Evolutionary conservation across 164 flowering plant species (phyloP).

Genomic region (Kingdonia uniflora): DNA sequence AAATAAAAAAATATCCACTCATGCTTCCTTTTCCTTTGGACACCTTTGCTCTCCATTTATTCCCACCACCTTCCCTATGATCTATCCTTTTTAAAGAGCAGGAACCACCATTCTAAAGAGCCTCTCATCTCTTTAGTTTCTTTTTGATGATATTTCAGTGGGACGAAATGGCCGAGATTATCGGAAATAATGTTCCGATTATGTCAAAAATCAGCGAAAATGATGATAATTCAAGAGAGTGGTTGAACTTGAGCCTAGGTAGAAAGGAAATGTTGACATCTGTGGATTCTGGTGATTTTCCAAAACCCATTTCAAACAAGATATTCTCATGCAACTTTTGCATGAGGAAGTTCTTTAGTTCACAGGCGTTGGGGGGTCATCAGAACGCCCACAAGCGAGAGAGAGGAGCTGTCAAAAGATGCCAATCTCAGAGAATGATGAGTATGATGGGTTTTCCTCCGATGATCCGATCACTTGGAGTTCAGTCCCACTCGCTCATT

Average conservation of each 20-base stretch:
- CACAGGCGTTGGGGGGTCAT: conserved; percentile 57
- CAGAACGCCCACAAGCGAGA: conserved; percentile 60
- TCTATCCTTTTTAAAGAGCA: conserved; percentile 17
- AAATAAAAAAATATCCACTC: conserved; percentile 16
- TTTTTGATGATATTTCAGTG: conserved; percentile 16
- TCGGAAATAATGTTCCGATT: conserved; percentile 9
- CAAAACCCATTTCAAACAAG: conserved; percentile 24
- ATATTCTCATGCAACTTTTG: conserved; percentile 56
- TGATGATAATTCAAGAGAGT: conserved; percentile 20
- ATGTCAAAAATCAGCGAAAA: conserved; percentile 6
- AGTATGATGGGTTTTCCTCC: conserved; percentile 19
- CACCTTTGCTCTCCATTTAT: conserved; percentile 19
- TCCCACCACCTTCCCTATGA: conserved; percentile 11
- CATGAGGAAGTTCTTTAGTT: conserved; percentile 52
- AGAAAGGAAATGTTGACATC: conserved; percentile 11
- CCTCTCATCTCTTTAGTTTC: conserved; percentile 8
- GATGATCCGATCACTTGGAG: conserved; percentile 44
- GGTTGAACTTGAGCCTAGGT: conserved; percentile 38
- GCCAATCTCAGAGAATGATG: conserved; percentile 28
- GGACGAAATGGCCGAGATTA: conserved; percentile 9
- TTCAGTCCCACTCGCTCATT: conserved; percentile 50
- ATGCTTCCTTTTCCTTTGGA: conserved; percentile 14
- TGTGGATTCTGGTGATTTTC: conserved; percentile 16
- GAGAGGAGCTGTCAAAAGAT: conserved; percentile 40
- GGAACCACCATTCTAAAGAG: conserved; percentile 9